Conservation (phyloP, 2,329 filamentous ascomycete species). For the Helminthosporium solani region DNA sequence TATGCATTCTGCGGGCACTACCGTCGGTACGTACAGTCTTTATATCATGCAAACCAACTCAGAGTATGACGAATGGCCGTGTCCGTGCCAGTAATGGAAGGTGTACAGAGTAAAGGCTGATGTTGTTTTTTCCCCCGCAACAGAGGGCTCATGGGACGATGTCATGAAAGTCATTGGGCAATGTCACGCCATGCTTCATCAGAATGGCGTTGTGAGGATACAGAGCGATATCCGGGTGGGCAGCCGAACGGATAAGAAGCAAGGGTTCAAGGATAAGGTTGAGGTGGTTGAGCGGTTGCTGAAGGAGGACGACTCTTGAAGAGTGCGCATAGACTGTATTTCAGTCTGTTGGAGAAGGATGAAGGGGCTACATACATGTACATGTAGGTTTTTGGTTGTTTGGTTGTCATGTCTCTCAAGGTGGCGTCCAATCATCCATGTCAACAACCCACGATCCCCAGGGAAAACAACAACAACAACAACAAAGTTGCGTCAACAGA, state of each 20-base stretch:
- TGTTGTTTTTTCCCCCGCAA: no score
- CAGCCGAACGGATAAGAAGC: conserved; percentile 81
- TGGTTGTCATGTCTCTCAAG: conserved; percentile 9
- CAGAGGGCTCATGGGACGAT: conserved; percentile 88
- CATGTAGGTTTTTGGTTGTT: conserved; percentile 3
- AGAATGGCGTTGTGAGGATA: conserved; percentile 58
- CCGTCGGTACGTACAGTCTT: conserved; percentile 68
- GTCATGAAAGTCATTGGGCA: conserved; percentile 63
- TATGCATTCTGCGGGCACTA: conserved; percentile 94
- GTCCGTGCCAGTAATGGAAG: no score
- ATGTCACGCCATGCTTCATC: conserved; percentile 42
- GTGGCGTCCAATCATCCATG: neutral
- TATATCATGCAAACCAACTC: neutral
- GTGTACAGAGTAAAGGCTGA: no score
- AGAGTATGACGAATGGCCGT: neutral
- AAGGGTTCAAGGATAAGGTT: conserved; percentile 80
- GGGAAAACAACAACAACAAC: conserved; percentile 10
- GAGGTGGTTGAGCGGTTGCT: conserved; percentile 58
- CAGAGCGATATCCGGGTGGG: conserved; percentile 88
- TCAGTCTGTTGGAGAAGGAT: no score
- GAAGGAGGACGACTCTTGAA: conserved; percentile 28
- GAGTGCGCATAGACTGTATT: no score
- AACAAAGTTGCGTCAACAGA: conserved; percentile 9
- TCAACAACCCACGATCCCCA: conserved; percentile 1
- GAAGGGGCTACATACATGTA: no score